Base-by-base conservation (phyloP, 352 stramenopile species). In the Pythium aristosporum region DNA sequence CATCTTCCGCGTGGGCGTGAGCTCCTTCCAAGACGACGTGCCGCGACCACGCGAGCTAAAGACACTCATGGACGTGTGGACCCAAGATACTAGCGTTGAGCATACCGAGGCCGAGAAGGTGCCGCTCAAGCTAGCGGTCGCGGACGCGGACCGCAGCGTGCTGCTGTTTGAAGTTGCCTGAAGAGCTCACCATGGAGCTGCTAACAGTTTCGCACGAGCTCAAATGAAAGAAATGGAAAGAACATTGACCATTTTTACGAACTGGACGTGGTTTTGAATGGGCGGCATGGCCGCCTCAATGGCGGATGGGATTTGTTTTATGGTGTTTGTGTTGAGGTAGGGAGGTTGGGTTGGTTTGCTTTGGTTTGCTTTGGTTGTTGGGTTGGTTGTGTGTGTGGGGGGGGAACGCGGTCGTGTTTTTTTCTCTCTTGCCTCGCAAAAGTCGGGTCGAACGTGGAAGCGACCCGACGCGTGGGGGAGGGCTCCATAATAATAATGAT, bases 121-220 rank as follows among this genome's bases (percentile, higher is more conserved):
- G n/a, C 74, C 80, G 1, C 48, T 90, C 28, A 91, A 93, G 69
- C 5, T 91, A 30, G 81, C 83, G 1, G 80, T 90, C 1, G 78
- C 86, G 21, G 68, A 85, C 43, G 68, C 64, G 28, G 77, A 91
- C 53, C 59, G 69, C 43, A 86, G 71, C 21, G 75, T 91, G n/a
- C 46, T 93, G 61, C 67, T 89, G 15, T 85, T 89, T 43, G 80
- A 89, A 66, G 63, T 89, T 6, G 41, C 18, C 28, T 59, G 41
- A 41, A 21, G 15, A 32, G 23, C 52, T 50, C 2, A 55, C 13
- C 8, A 30, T 16, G 21, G 44, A 37, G 15, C 37, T 42, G 15
- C 11, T 18, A 6, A 42, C 37, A 42, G 15, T 42, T 12, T 16
- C 25, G 5, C 25, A 30, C 25, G 25, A 30, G 25, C 25, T 30